Evolutionary conservation across 208 protist species (phyloP), one percentile per base, ranked within the genome.

Genomic region (Trichomonas gallinae): DNA sequence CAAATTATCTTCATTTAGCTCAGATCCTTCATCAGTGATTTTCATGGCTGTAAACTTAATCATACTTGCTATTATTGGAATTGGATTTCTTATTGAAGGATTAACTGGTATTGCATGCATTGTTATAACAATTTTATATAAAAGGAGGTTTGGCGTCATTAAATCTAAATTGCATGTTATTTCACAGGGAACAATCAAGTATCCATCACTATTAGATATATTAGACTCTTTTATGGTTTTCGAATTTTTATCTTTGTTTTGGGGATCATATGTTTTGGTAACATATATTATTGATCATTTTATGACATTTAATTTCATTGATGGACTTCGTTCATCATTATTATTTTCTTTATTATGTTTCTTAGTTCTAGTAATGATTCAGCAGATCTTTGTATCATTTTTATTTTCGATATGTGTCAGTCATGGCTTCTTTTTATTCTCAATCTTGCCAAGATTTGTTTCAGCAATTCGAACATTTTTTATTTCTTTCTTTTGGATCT

Each of bases 351-450:
- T 44, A 45, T 44, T 48, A 15, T 15, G 34, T 23, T 91, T 91
- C 23, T 49, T 91, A 3, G n/a, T 91, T 11, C 34, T 91, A 48
- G 8, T 91, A 21, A 26, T 91, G 34, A 48, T 91, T 91, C 83
- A 91, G n/a, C 83, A 91, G n/a, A 91, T 48, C 34, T 91, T 48
- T 91, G 15, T 91, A 11, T 91, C 83, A 38, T 91, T 91, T 48
- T 91, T 91, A 1, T 91, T 91, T 48, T 48, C 83, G 34, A 48
- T 42, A n/a, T 48, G 83, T 48, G 40, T 91, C 48, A 42, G 83
- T 21, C 34, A 91, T 48, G 83, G 83, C 2, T 91, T 91, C 83
- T 91, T 91, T 48, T 48, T 91, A n/a, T 91, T 91, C 48, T 91
- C 83, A 1, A 13, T 91, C 9, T 38, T 91, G 34, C 83, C 83